Conservation (phyloP, 805 yeast genomes). For the Yamadazyma ubonensis region DNA sequence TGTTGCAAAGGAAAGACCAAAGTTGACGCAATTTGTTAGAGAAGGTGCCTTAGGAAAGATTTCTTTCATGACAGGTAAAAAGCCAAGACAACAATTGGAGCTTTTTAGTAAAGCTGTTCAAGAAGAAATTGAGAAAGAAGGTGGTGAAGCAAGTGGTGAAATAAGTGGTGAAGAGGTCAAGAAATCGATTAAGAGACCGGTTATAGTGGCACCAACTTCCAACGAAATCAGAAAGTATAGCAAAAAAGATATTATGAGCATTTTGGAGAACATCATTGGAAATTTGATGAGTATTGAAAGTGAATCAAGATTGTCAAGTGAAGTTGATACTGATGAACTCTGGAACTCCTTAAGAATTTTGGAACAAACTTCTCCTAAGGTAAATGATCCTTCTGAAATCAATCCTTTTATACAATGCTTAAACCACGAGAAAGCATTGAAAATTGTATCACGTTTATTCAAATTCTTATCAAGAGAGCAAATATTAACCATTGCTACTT, state of each 20-base stretch:
- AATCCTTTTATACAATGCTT: constrained; percentile 83
- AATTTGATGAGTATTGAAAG: constrained; percentile 80
- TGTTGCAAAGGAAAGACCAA: constrained; percentile 86
- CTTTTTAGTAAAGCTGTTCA: constrained; percentile 53
- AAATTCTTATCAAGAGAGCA: constrained; percentile 77
- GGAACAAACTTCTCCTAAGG: constrained; percentile 57
- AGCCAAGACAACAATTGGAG: constrained; percentile 84
- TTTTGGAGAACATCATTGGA: constrained; percentile 76
- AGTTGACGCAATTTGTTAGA: constrained; percentile 58
- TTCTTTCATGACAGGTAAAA: constrained; percentile 72
- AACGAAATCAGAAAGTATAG: constrained; percentile 28
- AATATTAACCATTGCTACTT: constrained; percentile 70
- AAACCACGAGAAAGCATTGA: constrained; percentile 83
- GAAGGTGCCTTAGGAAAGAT: constrained; percentile 92
- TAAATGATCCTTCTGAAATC: constrained; percentile 46
- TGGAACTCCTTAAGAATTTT: constrained; percentile 80
- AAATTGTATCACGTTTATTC: constrained; percentile 83
- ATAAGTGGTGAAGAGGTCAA: constrained; percentile 22
- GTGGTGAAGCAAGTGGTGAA: constrained; percentile 25
- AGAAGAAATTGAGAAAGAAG: constrained; percentile 38
- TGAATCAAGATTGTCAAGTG: constrained; percentile 34
- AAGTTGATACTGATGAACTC: constrained; percentile 44
- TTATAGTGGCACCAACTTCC: constrained; percentile 26
- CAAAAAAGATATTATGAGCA: constrained; percentile 51
- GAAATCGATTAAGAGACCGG: constrained; percentile 23